Evolutionary conservation across 2,329 filamentous ascomycete genomes (phyloP), one percentile per base, ranked within the genome.

Genomic region (Didymella sp.): DNA sequence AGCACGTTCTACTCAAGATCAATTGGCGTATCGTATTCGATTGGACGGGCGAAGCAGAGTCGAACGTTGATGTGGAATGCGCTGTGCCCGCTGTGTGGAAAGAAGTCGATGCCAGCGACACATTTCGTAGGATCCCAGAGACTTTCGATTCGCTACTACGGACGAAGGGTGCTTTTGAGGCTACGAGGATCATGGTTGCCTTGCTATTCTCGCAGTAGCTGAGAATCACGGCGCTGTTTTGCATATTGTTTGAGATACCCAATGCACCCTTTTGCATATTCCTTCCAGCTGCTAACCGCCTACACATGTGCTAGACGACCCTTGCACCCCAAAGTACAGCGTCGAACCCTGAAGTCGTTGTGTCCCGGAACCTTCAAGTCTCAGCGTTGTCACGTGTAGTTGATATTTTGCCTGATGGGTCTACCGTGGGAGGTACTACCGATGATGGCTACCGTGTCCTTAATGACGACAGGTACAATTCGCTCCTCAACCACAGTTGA

Each of bases 31-130:
- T 89, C 40, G 74, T 76, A 2, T 89, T 91, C 66, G 88, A 91
- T 72, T 91, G 88, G 88, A 88, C 87, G 0, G 89, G 89, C 6
- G 89, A 91, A 68, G 88, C 86, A 4, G 82, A 84, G 66, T 89
- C 84, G 62, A 78, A 78, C 41, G 74, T 90, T 15, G 77, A 76
- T 4, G 78, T 87, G 11, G 70, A 84, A 59, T 77, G 86, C 2
- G 82, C 83, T 4, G 77, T 87, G 37, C 88, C 88, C 0, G 80
- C 78, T 7, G 85, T 84, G 69, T 91, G 88, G 88, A 82, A 84
- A 57, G 79, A 84, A 54, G 79, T 77, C 40, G 88, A 90, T 62
- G 77, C 80, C 8, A 78, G 82, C 21, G 80, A 80, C n/a, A 81
- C 80, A 37, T 74, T 91, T 25, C 77, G 79, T 1, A 83, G 82